Evolutionary conservation across 2,329 filamentous ascomycete species (phyloP), one percentile per base, ranked within the genome.

Genomic region (Aaosphaeria pasadenensis): DNA sequence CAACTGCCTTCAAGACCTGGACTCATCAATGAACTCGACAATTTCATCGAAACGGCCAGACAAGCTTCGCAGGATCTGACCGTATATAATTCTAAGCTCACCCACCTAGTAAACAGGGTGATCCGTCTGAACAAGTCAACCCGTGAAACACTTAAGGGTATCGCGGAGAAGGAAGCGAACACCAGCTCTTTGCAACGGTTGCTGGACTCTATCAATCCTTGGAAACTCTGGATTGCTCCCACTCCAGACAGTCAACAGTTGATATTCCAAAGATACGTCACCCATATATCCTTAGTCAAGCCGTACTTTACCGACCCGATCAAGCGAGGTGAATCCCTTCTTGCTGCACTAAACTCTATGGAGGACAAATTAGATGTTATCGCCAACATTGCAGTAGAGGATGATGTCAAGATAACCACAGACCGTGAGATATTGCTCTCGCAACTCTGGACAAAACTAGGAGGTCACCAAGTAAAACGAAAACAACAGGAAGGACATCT

Each of bases 121-220:
- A 84, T 91, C 50, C 81, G 78, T 52, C 89, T 87, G 47, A 91
- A 89, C 60, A 81, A 82, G 46, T 91, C 86, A 86, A 91, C 88
- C 0, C 79, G 85, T 42, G 78, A 83, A 11, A 83, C 86, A 41
- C 79, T 91, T 42, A 80, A 86, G 56, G 81, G 80, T 6, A 74
- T 89, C n/a, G 75, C 74, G 0, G 55, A 70, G 6, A 63, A 73
- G 6, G 70, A 77, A 46, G 68, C 69, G 0, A 60, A 62, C 9
- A 30, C 60, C 30, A 74, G 75, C 28, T 52, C 71, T 1, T 45
- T 77, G 58, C 44, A 70, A 58, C 56, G 58, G 2, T 76, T 78
- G 50, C 57, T 79, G 39, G 69, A 73, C 39, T 71, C 76, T 42
- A 35, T 76, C 31, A 76, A 73, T 51, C 53, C 79, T 28, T 67